A percentile compares a stretch with the other conserved stretches of the same genome.
Evolutionary conservation across 2,329 filamentous ascomycete genomes (phyloP).

Genomic region (Decorospora gaudefroyi): DNA sequence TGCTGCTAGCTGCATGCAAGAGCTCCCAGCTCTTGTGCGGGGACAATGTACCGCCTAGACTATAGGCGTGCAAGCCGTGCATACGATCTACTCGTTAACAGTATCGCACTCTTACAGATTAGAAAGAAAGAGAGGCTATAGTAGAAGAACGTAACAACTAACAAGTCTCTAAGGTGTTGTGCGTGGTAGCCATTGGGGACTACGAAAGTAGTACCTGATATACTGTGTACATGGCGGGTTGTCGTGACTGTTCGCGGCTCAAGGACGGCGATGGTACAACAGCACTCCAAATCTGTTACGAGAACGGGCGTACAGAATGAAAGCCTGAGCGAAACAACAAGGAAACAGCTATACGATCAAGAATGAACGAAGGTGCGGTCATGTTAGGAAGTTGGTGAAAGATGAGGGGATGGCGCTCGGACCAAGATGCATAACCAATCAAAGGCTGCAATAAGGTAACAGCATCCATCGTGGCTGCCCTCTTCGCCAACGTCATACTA

Average conservation of each 20-base stretch:
- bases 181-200: too few relatives aligned
- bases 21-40: neutral
- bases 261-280: too few relatives aligned
- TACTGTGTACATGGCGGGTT: too few relatives aligned
- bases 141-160: too few relatives aligned
- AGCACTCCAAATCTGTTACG: too few relatives aligned
- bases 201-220: too few relatives aligned
- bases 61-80: slow-evolving; percentile 23
- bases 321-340: neutral
- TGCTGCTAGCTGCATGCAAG: too few relatives aligned
- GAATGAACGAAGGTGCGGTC: neutral
- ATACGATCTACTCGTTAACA: slow-evolving; percentile 25
- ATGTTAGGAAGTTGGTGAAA: slow-evolving; percentile 12
- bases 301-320: too few relatives aligned
- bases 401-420: slow-evolving; percentile 20
- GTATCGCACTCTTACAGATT: neutral
- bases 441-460: slow-evolving; percentile 20
- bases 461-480: slow-evolving; percentile 10
- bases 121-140: neutral
- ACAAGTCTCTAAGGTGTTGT: too few relatives aligned
- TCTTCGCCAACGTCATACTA: neutral
- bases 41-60: slow-evolving; percentile 16
- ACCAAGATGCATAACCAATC: slow-evolving; percentile 13
- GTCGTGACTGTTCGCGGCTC: too few relatives aligned
- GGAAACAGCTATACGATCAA: neutral